Percentiles rank a stretch among this genome's conserved stretches.
These are phyloP conservation scores for Dispira parvispora DNA, from an alignment of 192 early-diverging fungal genomes.

Conservation along the genomic window DNA sequence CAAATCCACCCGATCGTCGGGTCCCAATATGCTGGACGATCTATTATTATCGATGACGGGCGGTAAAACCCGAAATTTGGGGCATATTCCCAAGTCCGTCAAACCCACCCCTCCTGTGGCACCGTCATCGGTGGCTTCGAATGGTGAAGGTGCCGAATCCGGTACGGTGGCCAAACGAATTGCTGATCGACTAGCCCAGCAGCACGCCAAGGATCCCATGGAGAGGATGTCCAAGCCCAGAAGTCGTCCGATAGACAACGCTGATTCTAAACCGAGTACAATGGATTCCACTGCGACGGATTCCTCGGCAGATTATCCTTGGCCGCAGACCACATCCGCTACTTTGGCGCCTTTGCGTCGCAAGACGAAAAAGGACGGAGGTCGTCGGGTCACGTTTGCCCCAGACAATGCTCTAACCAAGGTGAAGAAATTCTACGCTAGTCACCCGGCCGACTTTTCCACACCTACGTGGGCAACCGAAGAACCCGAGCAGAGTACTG, in stretches of 20 bases:
- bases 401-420: neutral
- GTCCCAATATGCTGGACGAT: neutral
- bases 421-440: slow-evolving; percentile 5
- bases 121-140: neutral
- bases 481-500: neutral
- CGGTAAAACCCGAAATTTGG: neutral
- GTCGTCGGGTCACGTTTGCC: slow-evolving; percentile 1
- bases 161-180: slow-evolving; percentile 5
- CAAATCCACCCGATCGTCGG: neutral
- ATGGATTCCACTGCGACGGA: neutral
- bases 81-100: neutral
- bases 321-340: neutral
- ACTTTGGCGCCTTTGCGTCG: neutral
- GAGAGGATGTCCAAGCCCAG: neutral
- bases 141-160: neutral
- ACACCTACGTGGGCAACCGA: neutral
- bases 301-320: neutral
- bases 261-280: neutral
- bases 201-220: neutral
- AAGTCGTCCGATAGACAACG: neutral
- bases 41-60: neutral
- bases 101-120: neutral
- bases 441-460: slow-evolving; percentile 10
- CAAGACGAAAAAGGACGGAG: neutral
- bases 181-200: neutral